Conservation (phyloP, 2,329 filamentous ascomycete species). For the Drechslerella stenobrocha region DNA sequence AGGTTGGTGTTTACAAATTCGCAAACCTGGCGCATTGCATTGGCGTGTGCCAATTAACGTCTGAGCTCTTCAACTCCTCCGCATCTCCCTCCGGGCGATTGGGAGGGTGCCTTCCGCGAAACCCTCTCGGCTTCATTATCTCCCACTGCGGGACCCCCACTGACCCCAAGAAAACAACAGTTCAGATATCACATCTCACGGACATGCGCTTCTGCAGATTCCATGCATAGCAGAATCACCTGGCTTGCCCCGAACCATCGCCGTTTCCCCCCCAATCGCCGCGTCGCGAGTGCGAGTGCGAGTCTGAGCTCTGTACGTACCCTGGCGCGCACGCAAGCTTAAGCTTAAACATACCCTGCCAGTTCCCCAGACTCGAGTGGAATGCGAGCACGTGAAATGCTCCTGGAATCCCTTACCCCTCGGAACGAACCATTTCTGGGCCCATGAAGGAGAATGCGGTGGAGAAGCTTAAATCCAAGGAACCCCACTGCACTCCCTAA, state of each 20-base stretch:
- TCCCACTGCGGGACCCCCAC: constrained; percentile 27
- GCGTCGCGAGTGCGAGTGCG: constrained; percentile 12
- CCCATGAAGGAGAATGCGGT: constrained; percentile 30
- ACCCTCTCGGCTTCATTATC: constrained; percentile 29
- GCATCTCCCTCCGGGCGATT: constrained; percentile 12
- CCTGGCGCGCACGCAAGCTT: constrained; percentile 23
- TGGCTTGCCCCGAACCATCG: constrained; percentile 9
- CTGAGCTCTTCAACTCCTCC: constrained; percentile 49
- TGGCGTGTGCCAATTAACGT: constrained; percentile 26
- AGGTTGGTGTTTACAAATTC: constrained; percentile 29
- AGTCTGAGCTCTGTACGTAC: constrained; percentile 2
- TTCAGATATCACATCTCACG: background rate
- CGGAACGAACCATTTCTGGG: constrained; percentile 44
- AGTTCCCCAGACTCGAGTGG: constrained; percentile 41
- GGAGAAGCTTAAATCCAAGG: constrained; percentile 43
- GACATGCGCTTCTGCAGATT: constrained; percentile 31
- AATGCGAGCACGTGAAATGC: constrained; percentile 48
- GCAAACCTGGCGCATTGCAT: constrained; percentile 33
- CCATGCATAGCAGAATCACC: constrained; percentile 23
- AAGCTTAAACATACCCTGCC: constrained; percentile 38
- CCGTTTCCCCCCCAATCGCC: constrained; percentile 35
- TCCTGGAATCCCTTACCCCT: constrained; percentile 27
- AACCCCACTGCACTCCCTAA: constrained; percentile 31
- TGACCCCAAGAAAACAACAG: constrained; percentile 18
- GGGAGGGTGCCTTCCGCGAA: constrained; percentile 12